Evolutionary conservation across 169 alveolate species (phyloP), one percentile per base, ranked within the genome.

Genomic region (Perkinsus marinus): DNA sequence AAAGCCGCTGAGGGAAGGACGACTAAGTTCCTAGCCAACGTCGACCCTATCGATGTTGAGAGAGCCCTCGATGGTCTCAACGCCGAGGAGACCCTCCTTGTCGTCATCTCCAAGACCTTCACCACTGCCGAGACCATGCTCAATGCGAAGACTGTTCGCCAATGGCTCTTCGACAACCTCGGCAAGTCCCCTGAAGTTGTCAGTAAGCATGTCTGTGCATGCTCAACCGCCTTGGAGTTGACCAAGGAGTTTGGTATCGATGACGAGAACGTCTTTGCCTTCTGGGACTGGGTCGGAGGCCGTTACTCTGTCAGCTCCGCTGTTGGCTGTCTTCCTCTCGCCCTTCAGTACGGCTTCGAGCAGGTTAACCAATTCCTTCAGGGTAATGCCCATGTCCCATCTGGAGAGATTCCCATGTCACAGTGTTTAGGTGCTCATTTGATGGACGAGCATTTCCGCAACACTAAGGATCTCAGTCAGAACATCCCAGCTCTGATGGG

Each of bases 261-360:
- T n/a, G 97, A 96, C 89, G 97, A 96, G 69, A 96, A 96, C 90
- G 99, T 98, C 22, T 98, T 98, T 93, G 99, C 99, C 47, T 98
- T 98, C 93, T 98, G 99, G 99, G 99, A 98, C 93, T 98, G 99
- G 99, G 99, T 98, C 36, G 99, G 99, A 13, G 99, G 99, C 30
- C 95, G 99, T 89, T 99, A 95, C 96, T 97, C 99, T 34, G 99
- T 98, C 0, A 97, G 99, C 90, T 96, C 99, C 92, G 99, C 99
- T 0, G 99, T 99, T n/a, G 99, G 99, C 39, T 94, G 98, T 5
- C 94, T 99, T 0, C 99, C 99, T 0, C 96, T 98, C 41, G 95
- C 98, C 43, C 94, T 98, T 0, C 97, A 97, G 91, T 98, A 96
- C 94, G 99, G 99, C 90, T 97, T 91, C 91, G 97, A 96, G 91